Base-by-base conservation (phyloP, 2,329 filamentous ascomycete species). In the Aureobasidium sp. region DNA sequence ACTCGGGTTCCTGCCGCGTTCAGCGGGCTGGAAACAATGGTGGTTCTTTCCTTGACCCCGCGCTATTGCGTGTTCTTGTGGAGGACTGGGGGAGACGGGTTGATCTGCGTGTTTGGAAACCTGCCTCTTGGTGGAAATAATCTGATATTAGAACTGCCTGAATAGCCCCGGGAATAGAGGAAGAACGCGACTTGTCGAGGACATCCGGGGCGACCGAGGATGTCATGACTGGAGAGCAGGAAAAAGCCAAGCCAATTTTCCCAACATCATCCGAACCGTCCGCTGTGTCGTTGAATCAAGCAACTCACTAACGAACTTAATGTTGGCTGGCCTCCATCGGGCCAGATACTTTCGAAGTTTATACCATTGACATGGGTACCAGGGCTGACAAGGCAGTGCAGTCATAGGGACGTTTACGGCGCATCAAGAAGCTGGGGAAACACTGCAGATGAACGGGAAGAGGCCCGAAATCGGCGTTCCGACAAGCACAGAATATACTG, bases 191-290 rank as follows among this genome's bases (percentile, higher is more conserved):
- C 25, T 34, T 57, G 36, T 54, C 32, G 14, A 34, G 36, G 41
- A 36, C 41, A 45, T 54, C 41, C 53, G 41, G 53, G 53, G 53
- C 53, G 53, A 25, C 53, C 53, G 53, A 41, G 53, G 53, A 44
- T 44, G 42, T 58, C 54, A 58, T 58, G 54, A 47, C 53, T 36
- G 9, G 27, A 48, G 13, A 9, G 27, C 32, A 8, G 11, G 48
- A 58, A 45, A 58, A 58, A 58, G 54, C 54, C 54, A 58, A 58
- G 54, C n/a, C 54, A 21, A 48, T 48, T 58, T 39, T 58, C 54
- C 54, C 54, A 58, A 58, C 41, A 45, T 34, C 41, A n/a, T 34
- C 41, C 11, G 45, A 57, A 21, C 54, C 41, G 54, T 47, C 48
- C 32, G 11, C 21, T 32, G 30, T 58, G 54, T 37, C 32, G 54